phyloP scores from a whole-genome alignment of 2,329 filamentous ascomycete genomes.

The Alternaria brassicicola region DNA sequence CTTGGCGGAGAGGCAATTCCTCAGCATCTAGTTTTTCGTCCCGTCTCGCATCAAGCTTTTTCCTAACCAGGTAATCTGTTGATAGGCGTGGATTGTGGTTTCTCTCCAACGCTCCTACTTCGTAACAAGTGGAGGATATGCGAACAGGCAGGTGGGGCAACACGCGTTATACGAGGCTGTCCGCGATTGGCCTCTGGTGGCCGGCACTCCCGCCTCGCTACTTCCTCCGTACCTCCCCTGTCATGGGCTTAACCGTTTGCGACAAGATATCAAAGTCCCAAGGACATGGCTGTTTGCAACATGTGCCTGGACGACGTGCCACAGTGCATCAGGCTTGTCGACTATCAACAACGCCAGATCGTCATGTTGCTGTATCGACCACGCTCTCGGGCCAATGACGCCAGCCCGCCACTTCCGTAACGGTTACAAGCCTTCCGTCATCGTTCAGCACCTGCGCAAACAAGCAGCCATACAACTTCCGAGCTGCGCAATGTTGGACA shows the following conservation, averaged over 20 bases:
- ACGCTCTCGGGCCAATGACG: conserved; percentile 6
- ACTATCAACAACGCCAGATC: neutral
- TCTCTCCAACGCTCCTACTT: neutral
- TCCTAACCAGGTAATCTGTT: neutral
- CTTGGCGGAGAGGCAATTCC: neutral
- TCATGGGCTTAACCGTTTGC: neutral
- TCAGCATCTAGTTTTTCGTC: neutral
- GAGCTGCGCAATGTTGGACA: conserved; percentile 1
- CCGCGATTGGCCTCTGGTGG: neutral
- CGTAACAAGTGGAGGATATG: neutral
- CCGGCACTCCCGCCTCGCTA: neutral
- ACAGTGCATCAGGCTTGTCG: neutral
- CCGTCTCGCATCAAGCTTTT: neutral
- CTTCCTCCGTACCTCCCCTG: neutral
- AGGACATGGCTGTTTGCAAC: neutral
- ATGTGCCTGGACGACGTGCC: neutral
- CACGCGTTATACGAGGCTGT: neutral
- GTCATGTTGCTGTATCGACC: neutral
- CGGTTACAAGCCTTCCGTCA: conserved; percentile 14
- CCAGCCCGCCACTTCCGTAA: conserved; percentile 15
- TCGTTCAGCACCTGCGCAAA: conserved; percentile 6
- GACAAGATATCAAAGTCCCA: neutral
- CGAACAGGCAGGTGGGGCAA: neutral
- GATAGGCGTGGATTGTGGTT: neutral
- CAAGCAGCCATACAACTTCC: conserved; percentile 8